A percentile compares a stretch with the other conserved stretches of the same genome.
phyloP scores from a whole-genome alignment of 306 rosid species.

The Prunus persica region DNA sequence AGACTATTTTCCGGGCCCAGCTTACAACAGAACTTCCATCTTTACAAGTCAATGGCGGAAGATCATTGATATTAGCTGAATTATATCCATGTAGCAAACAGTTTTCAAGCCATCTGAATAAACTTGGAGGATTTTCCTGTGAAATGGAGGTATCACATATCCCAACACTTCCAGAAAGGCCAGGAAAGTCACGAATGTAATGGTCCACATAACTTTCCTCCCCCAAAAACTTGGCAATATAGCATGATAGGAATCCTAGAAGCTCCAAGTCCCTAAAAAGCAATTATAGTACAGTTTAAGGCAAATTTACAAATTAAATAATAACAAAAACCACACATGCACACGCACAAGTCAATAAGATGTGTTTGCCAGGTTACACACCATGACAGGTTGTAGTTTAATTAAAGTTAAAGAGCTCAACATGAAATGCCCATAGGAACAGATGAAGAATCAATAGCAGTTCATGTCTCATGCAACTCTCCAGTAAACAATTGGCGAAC shows the following conservation, averaged over 20 bases:
- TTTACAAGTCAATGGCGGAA: slow-evolving; percentile 61
- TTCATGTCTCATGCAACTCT: slow-evolving; percentile 10
- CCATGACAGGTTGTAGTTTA: neutral
- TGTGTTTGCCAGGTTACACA: neutral
- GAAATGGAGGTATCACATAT: slow-evolving; percentile 37
- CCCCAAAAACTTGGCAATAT: slow-evolving; percentile 64
- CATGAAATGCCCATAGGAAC: slow-evolving; percentile 22
- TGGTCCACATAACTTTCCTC: slow-evolving; percentile 81
- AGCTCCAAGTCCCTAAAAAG: slow-evolving; percentile 74
- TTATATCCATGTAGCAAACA: slow-evolving; percentile 69
- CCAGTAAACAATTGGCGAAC: slow-evolving; percentile 9
- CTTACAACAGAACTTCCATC: slow-evolving; percentile 69
- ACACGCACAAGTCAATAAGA: neutral
- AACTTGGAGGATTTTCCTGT: slow-evolving; percentile 62
- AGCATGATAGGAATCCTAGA: slow-evolving; percentile 66
- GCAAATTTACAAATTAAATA: neutral
- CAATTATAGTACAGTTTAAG: neutral
- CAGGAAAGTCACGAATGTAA: slow-evolving; percentile 87
- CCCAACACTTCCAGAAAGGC: slow-evolving; percentile 47
- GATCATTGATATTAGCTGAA: slow-evolving; percentile 51
- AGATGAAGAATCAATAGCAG: slow-evolving; percentile 5
- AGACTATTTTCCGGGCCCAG: slow-evolving; percentile 76
- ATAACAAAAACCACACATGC: neutral
- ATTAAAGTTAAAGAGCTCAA: slow-evolving; percentile 10
- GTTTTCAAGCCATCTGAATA: slow-evolving; percentile 90